These are phyloP conservation scores for Emmonsia crescens DNA, from an alignment of 2,329 filamentous ascomycete species.

Conservation along the genomic window DNA sequence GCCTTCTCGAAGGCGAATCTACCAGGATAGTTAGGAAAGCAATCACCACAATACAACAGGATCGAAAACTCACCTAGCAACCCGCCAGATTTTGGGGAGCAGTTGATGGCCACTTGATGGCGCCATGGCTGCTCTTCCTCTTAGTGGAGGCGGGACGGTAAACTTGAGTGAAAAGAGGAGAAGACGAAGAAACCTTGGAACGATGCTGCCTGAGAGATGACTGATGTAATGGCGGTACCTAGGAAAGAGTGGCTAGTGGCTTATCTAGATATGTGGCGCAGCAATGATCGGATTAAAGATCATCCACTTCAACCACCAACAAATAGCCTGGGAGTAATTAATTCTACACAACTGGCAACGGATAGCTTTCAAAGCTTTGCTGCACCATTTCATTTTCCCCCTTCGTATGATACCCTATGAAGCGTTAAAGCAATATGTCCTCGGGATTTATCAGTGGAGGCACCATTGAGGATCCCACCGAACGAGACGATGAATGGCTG, in stretches of 20 bases:
- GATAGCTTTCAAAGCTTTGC: background rate
- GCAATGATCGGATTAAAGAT: background rate
- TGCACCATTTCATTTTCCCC: background rate
- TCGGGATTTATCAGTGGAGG: conserved; percentile 37
- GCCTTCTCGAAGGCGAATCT: conserved; percentile 41
- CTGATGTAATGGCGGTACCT: background rate
- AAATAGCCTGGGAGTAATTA: background rate
- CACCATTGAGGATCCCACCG: conserved; percentile 29
- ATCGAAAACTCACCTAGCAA: conserved; percentile 31
- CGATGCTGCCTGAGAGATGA: background rate
- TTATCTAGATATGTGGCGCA: background rate
- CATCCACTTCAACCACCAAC: background rate
- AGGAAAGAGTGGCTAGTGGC: background rate
- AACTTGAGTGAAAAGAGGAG: background rate
- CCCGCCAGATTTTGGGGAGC: conserved; percentile 40
- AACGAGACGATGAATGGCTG: conserved; percentile 35
- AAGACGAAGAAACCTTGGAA: background rate
- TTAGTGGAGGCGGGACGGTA: background rate
- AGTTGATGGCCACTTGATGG: conserved; percentile 39
- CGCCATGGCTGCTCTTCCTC: conserved; percentile 29
- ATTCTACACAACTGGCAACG: background rate
- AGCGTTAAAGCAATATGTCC: conserved; percentile 25
- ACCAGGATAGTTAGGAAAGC: conserved; percentile 17
- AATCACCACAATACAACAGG: background rate
- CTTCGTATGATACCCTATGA: background rate